Percentiles rank a stretch among this genome's conserved stretches.
Evolutionary conservation across 139 green algal species (phyloP).

Genomic region (Auxenochlorella pyrenoidosa): DNA sequence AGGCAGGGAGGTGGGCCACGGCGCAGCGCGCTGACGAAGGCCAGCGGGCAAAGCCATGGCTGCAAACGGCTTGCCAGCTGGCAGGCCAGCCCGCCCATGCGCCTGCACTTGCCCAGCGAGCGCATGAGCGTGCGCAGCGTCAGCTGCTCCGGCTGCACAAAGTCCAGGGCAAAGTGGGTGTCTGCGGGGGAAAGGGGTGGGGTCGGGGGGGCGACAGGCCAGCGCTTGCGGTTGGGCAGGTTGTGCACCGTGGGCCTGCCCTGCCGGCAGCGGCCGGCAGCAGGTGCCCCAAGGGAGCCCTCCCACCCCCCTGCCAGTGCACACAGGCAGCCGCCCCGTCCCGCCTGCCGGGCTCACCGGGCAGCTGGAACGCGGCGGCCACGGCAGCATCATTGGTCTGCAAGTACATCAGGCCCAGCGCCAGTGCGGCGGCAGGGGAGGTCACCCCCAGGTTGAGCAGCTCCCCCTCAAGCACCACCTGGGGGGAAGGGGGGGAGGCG

Average conservation of each 20-base stretch:
- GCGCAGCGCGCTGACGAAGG: not conserved
- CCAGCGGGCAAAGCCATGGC: not conserved
- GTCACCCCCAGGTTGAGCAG: slow-evolving; percentile 88
- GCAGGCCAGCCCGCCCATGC: not conserved
- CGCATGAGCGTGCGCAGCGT: slow-evolving; percentile 85
- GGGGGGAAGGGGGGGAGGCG: not conserved
- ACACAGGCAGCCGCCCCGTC: not conserved
- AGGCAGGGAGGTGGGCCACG: too few relatives aligned
- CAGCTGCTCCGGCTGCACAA: slow-evolving; percentile 87
- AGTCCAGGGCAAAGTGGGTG: slow-evolving; percentile 80
- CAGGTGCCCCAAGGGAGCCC: too few relatives aligned
- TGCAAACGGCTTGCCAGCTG: not conserved
- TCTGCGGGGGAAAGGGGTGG: slow-evolving; percentile 2
- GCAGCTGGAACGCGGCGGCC: slow-evolving; percentile 66
- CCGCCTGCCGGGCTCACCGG: not conserved
- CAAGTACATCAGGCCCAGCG: slow-evolving; percentile 93
- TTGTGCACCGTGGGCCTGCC: not conserved
- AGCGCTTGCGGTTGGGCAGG: not conserved
- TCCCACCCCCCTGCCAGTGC: too few relatives aligned
- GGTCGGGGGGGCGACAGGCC: too few relatives aligned
- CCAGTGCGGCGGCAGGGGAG: slow-evolving; percentile 86
- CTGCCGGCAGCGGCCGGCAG: too few relatives aligned
- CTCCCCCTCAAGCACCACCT: slow-evolving; percentile 86
- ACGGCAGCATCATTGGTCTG: slow-evolving; percentile 80
- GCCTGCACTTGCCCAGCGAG: slow-evolving; percentile 49